Evolutionary conservation across 2,329 filamentous ascomycete genomes (phyloP).

Genomic region (Lachnellula arida): DNA sequence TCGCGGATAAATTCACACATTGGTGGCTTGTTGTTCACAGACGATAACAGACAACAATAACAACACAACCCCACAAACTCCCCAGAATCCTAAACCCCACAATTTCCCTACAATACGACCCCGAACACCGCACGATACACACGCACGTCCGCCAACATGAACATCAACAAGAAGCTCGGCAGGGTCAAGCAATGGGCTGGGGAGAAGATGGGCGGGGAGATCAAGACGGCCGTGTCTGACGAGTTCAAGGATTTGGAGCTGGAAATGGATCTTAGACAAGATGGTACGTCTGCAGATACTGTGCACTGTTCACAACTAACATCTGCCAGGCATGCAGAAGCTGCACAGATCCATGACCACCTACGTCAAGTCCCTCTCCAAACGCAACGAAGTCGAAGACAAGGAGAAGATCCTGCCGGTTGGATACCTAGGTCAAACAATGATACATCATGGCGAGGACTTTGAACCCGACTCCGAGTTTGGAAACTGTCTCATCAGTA

Average conservation of each 20-base stretch:
- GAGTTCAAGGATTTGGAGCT: constrained; percentile 86
- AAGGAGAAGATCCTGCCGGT: constrained; percentile 82
- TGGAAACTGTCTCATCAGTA: constrained; percentile 75
- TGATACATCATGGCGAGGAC: constrained; percentile 87
- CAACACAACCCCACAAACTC: too few species aligned
- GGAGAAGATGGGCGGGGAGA: constrained; percentile 90
- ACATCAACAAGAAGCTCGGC: constrained; percentile 74
- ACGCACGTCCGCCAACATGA: constrained; percentile 27
- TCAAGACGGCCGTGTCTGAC: constrained; percentile 80
- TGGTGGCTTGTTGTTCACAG: too few species aligned
- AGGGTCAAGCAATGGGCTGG: constrained; percentile 97
- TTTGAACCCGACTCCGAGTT: constrained; percentile 90
- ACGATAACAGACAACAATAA: too few species aligned
- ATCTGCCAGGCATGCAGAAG: constrained; percentile 75
- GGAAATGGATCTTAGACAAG: constrained; percentile 85
- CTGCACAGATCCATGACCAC: constrained; percentile 79
- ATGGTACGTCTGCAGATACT: constrained; percentile 55
- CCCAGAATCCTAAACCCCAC: neutral
- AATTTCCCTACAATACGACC: neutral
- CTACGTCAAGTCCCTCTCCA: constrained; percentile 85
- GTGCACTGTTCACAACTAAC: constrained; percentile 13
- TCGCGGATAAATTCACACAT: too few species aligned
- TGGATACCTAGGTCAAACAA: constrained; percentile 73
- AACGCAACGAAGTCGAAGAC: constrained; percentile 78
- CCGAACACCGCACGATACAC: neutral